Evolutionary conservation across 768 basidiomycete species (phyloP).

Genomic region (Mycena metata): DNA sequence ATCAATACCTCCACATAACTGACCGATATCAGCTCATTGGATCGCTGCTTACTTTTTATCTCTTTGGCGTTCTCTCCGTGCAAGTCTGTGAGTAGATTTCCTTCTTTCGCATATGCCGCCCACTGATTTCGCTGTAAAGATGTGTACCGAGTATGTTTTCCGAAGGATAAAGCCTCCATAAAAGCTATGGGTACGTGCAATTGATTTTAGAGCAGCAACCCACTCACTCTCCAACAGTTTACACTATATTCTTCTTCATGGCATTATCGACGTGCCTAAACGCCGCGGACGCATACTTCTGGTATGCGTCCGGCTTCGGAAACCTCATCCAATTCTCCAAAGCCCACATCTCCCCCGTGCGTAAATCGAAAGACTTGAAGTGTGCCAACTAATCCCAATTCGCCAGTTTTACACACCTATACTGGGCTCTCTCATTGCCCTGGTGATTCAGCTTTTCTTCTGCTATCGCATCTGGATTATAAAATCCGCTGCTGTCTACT

Average conservation of each 20-base stretch:
- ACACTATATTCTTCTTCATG: slow-evolving; percentile 35
- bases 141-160: slow-evolving; percentile 31
- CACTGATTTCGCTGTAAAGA: slow-evolving; percentile 7
- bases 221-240: slow-evolving; percentile 9
- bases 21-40: slow-evolving; percentile 25
- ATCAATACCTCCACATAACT: not conserved
- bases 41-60: slow-evolving; percentile 30
- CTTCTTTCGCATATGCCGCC: not conserved
- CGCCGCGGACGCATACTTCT: slow-evolving; percentile 34
- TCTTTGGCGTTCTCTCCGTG: slow-evolving; percentile 33
- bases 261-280: slow-evolving; percentile 30
- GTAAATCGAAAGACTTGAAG: not conserved
- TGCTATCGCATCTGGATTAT: slow-evolving; percentile 36
- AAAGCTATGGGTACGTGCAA: slow-evolving; percentile 25
- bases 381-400: not conserved
- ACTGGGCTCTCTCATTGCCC: slow-evolving; percentile 21
- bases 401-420: slow-evolving; percentile 34
- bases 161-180: slow-evolving; percentile 33
- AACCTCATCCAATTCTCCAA: slow-evolving; percentile 31
- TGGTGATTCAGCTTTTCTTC: slow-evolving; percentile 32
- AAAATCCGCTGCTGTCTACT: slow-evolving; percentile 21
- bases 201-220: no score
- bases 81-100: slow-evolving; percentile 29
- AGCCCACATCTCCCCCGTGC: slow-evolving; percentile 35
- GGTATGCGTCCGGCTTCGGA: slow-evolving; percentile 33